These are phyloP conservation scores for Penicillium sp. DNA, from an alignment of 2,329 filamentous ascomycete genomes.

Conservation along the genomic window DNA sequence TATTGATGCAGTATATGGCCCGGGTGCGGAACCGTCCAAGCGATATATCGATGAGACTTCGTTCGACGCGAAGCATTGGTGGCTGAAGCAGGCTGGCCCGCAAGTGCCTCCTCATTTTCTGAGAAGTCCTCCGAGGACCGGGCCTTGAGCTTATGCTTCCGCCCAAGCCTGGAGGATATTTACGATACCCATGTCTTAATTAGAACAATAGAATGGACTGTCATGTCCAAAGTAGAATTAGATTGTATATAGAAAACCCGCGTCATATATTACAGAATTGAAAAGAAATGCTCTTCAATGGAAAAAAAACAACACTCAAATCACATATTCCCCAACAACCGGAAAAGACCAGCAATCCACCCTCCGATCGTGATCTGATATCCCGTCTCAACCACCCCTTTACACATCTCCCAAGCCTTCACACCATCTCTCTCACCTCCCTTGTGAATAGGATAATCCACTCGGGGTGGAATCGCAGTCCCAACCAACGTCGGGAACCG, in stretches of 20 bases:
- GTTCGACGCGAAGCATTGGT: conserved; percentile 8
- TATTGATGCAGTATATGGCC: conserved; percentile 25
- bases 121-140: neutral
- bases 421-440: conserved; percentile 58
- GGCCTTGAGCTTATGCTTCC: neutral
- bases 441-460: conserved; percentile 76
- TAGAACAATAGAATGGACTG: neutral
- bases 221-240: neutral
- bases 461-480: conserved; percentile 75
- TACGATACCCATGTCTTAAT: neutral
- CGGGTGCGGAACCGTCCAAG: conserved; percentile 12
- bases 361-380: conserved; percentile 46
- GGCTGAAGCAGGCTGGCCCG: neutral
- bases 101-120: neutral
- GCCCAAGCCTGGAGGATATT: neutral
- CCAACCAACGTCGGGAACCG: conserved; percentile 55
- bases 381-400: conserved; percentile 46
- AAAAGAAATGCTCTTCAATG: neutral
- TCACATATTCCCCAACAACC: conserved; percentile 41
- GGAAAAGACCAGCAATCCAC: conserved; percentile 37
- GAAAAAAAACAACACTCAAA: neutral
- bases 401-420: conserved; percentile 59
- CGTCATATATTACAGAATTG: conserved; percentile 1
- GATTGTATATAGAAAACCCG: neutral
- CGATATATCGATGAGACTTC: conserved; percentile 28